Evolutionary conservation across 768 basidiomycete species (phyloP), one percentile per base, ranked within the genome.

Genomic region (Boletus barrowsii): DNA sequence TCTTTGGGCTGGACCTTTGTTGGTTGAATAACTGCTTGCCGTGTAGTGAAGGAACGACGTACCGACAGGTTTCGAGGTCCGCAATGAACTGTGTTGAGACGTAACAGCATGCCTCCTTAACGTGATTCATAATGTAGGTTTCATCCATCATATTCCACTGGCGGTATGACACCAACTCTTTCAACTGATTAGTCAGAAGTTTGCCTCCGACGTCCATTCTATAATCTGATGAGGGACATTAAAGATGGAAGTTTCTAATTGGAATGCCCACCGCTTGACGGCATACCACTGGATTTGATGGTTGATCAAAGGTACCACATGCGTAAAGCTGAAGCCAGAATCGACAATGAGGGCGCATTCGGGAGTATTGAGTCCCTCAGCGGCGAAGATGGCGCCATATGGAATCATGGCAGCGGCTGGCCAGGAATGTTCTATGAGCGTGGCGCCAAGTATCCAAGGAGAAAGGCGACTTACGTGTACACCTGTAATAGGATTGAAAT

Each of bases 71-170:
- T 70, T 93, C 88, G 53, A 93, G 73, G 71, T 97, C 93, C 44
- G 69, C 66, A 54, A 76, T 77, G 75, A 89, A 94, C 64, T 85
- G 73, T 18, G 75, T 74, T 13, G 91, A 85, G 51, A 96, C 87
- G 70, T 87, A 97, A 72, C 93, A 94, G 68, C 92, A 94, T 15
- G 82, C 71, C 70, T 98, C 93, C 70, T 96, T 94, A 63, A 93
- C 88, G 63, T 88, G 82, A 73, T 96, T 94, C 77, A 97, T 87
- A 66, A 98, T 89, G 69, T 88, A 83, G 3, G 93, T 95, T 69
- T 98, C 88, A 64, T 97, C 93, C 86, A 95, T 94, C 90, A 98
- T 93, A 70, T 98, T 92, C 90, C 92, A 98, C 67, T 98, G 95
- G 42, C 96, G 86, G 69, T 90, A 98, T 13, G 93, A 96, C 6